Conservation (phyloP, 768 basidiomycete genomes). For the Cyclocybe cylindracea region DNA sequence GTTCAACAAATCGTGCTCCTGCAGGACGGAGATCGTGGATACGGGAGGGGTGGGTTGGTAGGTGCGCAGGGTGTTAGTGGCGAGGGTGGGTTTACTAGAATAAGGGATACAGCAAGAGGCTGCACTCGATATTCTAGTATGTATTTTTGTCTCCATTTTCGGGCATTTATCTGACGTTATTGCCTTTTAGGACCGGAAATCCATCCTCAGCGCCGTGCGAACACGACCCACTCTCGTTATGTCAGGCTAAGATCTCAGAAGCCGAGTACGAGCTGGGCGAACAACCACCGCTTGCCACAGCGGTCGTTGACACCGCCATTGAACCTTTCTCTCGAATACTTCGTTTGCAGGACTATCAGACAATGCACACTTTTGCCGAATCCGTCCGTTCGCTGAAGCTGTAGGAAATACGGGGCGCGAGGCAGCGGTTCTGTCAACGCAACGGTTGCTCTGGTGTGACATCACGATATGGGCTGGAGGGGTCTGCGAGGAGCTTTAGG, state of each 20-base stretch:
- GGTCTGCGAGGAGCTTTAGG: slow-evolving; percentile 49
- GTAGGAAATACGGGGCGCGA: slow-evolving; percentile 89
- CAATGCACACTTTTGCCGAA: slow-evolving; percentile 62
- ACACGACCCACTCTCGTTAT: slow-evolving; percentile 79
- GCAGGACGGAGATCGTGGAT: slow-evolving; percentile 66
- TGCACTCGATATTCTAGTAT: slow-evolving; percentile 75
- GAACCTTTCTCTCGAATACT: slow-evolving; percentile 81
- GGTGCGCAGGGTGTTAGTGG: slow-evolving; percentile 23
- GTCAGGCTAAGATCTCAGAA: slow-evolving; percentile 45
- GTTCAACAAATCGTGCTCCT: slow-evolving; percentile 81
- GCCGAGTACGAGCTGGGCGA: slow-evolving; percentile 51
- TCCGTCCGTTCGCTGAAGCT: slow-evolving; percentile 73
- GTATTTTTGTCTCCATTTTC: slow-evolving; percentile 19
- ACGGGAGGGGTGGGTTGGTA: slow-evolving; percentile 35
- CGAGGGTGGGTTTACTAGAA: slow-evolving; percentile 44
- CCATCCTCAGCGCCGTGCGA: slow-evolving; percentile 84
- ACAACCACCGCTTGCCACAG: slow-evolving; percentile 75
- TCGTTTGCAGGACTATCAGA: slow-evolving; percentile 69
- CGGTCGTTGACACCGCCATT: slow-evolving; percentile 88
- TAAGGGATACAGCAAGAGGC: slow-evolving; percentile 80
- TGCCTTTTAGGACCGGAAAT: slow-evolving; percentile 63
- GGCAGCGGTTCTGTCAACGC: slow-evolving; percentile 85
- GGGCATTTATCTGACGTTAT: slow-evolving; percentile 4
- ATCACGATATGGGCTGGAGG: slow-evolving; percentile 62
- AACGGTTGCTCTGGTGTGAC: slow-evolving; percentile 71